These are phyloP conservation scores for Rhododendron mucronatum DNA, from an alignment of 148 eudicot species.

Conservation along the genomic window DNA sequence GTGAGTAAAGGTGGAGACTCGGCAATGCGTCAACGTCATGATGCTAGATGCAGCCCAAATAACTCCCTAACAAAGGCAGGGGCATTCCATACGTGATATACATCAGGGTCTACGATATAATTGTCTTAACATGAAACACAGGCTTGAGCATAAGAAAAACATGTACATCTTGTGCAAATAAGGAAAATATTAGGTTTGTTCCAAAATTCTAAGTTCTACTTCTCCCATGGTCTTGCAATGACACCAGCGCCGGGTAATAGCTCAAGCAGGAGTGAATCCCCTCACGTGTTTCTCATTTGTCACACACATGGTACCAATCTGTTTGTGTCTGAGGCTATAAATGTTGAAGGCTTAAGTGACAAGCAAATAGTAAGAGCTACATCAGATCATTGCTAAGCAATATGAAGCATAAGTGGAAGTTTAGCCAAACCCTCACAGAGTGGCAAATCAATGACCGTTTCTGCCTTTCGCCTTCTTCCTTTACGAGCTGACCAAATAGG, in stretches of 20 bases:
- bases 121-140: background rate
- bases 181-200: too few relatives aligned
- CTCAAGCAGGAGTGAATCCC: too few relatives aligned
- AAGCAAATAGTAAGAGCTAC: background rate
- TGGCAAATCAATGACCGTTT: background rate
- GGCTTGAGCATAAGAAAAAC: background rate
- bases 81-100: background rate
- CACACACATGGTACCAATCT: background rate
- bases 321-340: background rate
- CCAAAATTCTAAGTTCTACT: background rate
- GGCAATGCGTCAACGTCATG: background rate
- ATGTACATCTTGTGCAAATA: background rate
- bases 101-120: background rate
- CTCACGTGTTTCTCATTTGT: background rate
- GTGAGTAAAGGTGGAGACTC: background rate
- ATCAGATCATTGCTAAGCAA: background rate
- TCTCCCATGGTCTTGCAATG: background rate
- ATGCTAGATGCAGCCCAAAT: background rate
- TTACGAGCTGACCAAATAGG: background rate
- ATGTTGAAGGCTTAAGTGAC: background rate
- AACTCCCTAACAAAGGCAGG: background rate
- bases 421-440: background rate
- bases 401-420: background rate
- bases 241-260: background rate
- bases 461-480: background rate